Conservation (phyloP, 805 yeast species). For the Metschnikowia sp. region DNA sequence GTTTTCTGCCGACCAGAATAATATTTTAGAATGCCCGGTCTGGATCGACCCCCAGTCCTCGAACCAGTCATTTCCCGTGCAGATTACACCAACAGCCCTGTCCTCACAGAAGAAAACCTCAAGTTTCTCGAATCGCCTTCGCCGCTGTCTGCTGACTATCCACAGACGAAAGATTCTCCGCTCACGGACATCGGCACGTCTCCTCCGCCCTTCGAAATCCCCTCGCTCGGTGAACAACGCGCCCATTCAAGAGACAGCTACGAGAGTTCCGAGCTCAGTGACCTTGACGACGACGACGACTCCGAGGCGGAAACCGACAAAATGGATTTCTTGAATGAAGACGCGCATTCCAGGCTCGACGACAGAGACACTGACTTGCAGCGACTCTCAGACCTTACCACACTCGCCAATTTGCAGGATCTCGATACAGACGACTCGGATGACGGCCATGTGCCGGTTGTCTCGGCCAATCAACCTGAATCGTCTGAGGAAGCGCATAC, state of each 20-base stretch:
- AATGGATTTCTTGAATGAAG: conserved; percentile 55
- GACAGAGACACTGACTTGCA: conserved; percentile 33
- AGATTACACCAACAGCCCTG: not conserved
- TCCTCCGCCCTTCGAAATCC: conserved; percentile 35
- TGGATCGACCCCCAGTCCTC: conserved; percentile 4
- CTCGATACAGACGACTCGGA: conserved; percentile 35
- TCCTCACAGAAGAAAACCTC: conserved; percentile 6
- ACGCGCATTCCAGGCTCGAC: conserved; percentile 16
- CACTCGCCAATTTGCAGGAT: conserved; percentile 38
- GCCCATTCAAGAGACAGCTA: conserved; percentile 22
- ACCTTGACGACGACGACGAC: conserved; percentile 50
- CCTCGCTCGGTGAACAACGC: conserved; percentile 12
- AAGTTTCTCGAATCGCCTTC: conserved; percentile 5
- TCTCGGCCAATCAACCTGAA: not conserved
- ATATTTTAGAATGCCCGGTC: conserved; percentile 7
- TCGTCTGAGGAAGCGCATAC: too few relatives aligned
- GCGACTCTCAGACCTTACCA: conserved; percentile 40
- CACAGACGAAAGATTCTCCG: conserved; percentile 34
- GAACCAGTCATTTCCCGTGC: not conserved
- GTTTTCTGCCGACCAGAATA: not conserved
- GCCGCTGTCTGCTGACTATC: conserved; percentile 6
- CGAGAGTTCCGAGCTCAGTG: conserved; percentile 46
- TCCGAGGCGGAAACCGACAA: conserved; percentile 93
- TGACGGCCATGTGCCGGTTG: not conserved
- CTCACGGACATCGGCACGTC: conserved; percentile 41